These are phyloP conservation scores for Hammondia hammondi DNA, from an alignment of 169 alveolate genomes.

Conservation along the genomic window DNA sequence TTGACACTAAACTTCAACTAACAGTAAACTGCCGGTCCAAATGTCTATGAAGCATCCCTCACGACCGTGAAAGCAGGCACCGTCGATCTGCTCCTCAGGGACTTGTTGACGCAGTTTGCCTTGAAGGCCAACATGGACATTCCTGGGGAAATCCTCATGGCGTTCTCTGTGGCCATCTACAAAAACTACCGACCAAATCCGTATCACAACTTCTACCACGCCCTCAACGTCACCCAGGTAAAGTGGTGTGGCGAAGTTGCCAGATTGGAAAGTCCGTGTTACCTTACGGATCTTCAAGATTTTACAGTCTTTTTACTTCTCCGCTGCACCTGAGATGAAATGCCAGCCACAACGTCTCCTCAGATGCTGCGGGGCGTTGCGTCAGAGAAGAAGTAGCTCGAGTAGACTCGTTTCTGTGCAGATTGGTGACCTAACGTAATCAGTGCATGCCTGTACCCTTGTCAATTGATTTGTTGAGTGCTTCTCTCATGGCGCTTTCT, in stretches of 20 bases:
- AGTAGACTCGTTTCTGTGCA: background rate
- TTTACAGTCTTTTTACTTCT: background rate
- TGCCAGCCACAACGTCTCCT: too few relatives aligned
- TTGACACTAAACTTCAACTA: too few relatives aligned
- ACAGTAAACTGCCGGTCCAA: too few relatives aligned
- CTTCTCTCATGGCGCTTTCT: too few relatives aligned
- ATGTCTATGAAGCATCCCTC: too few relatives aligned
- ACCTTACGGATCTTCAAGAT: background rate
- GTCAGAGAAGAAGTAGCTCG: too few relatives aligned
- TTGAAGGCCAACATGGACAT: slow-evolving; percentile 35
- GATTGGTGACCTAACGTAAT: background rate
- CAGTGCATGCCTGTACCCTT: too few relatives aligned
- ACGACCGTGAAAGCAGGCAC: background rate
- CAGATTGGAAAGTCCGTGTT: background rate
- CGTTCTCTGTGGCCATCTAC: slow-evolving; percentile 42
- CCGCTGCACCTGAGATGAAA: background rate
- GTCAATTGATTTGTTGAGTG: too few relatives aligned
- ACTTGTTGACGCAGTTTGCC: slow-evolving; percentile 41
- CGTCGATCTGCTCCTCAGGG: slow-evolving; percentile 24
- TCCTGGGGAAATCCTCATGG: slow-evolving; percentile 53
- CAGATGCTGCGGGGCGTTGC: too few relatives aligned
- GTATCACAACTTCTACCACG: slow-evolving; percentile 71
- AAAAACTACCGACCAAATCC: slow-evolving; percentile 51
- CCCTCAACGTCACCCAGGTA: slow-evolving; percentile 68
- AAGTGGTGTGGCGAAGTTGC: background rate